Evolutionary conservation across 805 yeast species (phyloP).

Genomic region (Metschnikowia anglica): DNA sequence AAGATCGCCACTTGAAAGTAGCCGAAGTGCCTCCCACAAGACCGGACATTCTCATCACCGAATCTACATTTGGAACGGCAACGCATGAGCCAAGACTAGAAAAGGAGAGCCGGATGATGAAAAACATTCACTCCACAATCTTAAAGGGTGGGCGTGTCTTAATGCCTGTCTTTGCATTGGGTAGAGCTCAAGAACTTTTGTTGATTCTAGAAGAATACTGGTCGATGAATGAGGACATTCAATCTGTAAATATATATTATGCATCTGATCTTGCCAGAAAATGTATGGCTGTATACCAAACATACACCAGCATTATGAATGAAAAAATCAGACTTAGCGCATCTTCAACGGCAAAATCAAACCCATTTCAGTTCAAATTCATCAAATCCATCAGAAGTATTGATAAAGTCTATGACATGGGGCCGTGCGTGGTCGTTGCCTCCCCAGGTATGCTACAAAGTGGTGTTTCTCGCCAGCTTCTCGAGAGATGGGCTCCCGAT

Average conservation of each 20-base stretch:
- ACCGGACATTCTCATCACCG: slow-evolving; percentile 90
- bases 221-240: slow-evolving; percentile 79
- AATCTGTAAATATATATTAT: slow-evolving; percentile 78
- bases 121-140: slow-evolving; percentile 78
- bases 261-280: slow-evolving; percentile 93
- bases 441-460: slow-evolving; percentile 98
- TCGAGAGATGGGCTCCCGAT: slow-evolving; percentile 98
- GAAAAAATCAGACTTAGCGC: slow-evolving; percentile 74
- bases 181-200: slow-evolving; percentile 92
- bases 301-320: slow-evolving; percentile 96
- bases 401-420: slow-evolving; percentile 86
- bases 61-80: slow-evolving; percentile 97
- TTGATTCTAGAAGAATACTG: slow-evolving; percentile 93
- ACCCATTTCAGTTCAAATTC: slow-evolving; percentile 88
- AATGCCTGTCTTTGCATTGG: slow-evolving; percentile 93
- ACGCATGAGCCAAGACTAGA: slow-evolving; percentile 89
- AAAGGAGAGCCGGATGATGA: slow-evolving; percentile 78
- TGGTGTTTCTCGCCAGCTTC: slow-evolving; percentile 86
- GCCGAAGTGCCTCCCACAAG: slow-evolving; percentile 89
- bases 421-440: slow-evolving; percentile 95
- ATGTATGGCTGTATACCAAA: slow-evolving; percentile 96
- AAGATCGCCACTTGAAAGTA: slow-evolving; percentile 88
- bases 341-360: slow-evolving; percentile 38
- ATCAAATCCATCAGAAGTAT: slow-evolving; percentile 76
- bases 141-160: slow-evolving; percentile 87